Evolutionary conservation across 2,329 filamentous ascomycete genomes (phyloP).

Genomic region (Aspergillus ibericus): DNA sequence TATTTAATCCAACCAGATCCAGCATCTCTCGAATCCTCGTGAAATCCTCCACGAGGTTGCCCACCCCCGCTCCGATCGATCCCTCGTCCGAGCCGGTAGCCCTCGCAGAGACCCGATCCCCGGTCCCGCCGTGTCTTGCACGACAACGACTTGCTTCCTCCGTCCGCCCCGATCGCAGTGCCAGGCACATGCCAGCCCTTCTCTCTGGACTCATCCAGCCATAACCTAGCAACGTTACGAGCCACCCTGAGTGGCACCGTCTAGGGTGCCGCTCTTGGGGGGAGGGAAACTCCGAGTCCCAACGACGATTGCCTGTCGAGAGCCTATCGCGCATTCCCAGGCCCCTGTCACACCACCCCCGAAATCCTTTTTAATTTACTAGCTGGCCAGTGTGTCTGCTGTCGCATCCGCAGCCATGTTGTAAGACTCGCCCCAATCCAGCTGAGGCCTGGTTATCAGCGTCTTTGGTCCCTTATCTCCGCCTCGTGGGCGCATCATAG

Average conservation of each 20-base stretch:
- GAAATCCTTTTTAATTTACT: neutral
- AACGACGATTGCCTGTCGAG: conserved; percentile 13
- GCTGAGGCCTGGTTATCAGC: neutral
- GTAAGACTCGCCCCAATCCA: conserved; percentile 18
- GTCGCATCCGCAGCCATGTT: conserved; percentile 22
- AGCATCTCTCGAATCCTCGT: neutral
- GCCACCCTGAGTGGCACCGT: conserved; percentile 13
- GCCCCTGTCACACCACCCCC: conserved; percentile 1
- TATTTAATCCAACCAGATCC: neutral
- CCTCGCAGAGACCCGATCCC: neutral
- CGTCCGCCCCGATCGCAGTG: neutral
- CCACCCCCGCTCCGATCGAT: neutral
- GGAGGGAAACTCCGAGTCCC: conserved; percentile 1
- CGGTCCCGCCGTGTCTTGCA: neutral
- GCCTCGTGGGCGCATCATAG: neutral
- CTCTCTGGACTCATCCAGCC: neutral
- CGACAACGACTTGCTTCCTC: neutral
- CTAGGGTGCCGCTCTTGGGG: conserved; percentile 14
- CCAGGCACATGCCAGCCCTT: neutral
- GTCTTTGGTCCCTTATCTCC: conserved; percentile 4
- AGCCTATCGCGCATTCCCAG: conserved; percentile 5
- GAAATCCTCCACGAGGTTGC: neutral
- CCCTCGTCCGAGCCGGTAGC: neutral
- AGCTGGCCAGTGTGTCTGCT: conserved; percentile 2
- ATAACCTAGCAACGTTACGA: neutral